Conservation (phyloP, 176 grass and related monocot species). For the Triticum urartu region DNA sequence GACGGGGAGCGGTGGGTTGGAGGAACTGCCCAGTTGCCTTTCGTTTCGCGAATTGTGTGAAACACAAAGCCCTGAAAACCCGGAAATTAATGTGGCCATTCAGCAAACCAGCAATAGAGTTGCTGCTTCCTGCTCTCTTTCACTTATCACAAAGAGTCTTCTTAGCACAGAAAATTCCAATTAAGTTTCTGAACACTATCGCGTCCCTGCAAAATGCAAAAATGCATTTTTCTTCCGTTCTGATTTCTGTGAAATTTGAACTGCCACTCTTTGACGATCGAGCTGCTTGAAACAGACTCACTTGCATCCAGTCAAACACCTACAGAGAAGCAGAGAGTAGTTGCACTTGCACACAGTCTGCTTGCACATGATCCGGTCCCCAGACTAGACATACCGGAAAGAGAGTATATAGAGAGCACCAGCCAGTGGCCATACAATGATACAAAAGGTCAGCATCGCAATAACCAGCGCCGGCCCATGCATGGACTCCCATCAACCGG, state of each 20-base stretch:
- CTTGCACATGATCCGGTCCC: not conserved
- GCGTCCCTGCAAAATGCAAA: too few species aligned
- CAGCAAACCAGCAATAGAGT: not conserved
- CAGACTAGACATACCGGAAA: too few species aligned
- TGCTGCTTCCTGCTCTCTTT: not conserved
- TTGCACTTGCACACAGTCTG: not conserved
- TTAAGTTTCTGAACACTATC: not conserved
- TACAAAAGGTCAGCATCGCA: conserved; percentile 19
- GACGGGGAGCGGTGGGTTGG: too few species aligned
- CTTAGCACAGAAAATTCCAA: not conserved
- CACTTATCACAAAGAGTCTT: too few species aligned
- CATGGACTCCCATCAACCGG: not conserved
- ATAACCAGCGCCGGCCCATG: not conserved
- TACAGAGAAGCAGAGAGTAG: not conserved
- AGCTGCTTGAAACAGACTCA: not conserved
- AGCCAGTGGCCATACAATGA: not conserved
- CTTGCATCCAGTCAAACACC: not conserved
- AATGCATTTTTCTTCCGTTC: not conserved
- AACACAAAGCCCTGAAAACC: too few species aligned
- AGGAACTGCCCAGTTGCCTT: too few species aligned
- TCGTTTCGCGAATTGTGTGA: too few species aligned
- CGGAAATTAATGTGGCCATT: too few species aligned
- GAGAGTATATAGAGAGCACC: not conserved
- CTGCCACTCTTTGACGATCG: not conserved
- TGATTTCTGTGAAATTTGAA: not conserved